Percentiles rank a stretch among this genome's conserved stretches.
phyloP scores from a whole-genome alignment of 2,329 filamentous ascomycete genomes.

The Ploettnerulaceae sp. region DNA sequence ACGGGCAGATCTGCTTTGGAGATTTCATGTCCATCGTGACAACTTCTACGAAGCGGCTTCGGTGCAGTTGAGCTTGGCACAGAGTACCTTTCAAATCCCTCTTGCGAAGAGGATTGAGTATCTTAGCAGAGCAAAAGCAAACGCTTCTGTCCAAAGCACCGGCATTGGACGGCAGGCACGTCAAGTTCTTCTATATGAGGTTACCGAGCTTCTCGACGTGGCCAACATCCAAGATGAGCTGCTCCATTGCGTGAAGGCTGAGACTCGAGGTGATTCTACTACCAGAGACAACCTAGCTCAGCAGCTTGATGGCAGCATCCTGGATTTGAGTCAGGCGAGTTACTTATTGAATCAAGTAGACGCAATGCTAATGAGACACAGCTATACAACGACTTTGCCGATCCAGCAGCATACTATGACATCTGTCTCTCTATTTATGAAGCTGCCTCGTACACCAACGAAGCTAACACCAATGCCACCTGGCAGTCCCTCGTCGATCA shows the following conservation, averaged over 20 bases:
- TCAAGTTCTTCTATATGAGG: slow-evolving; percentile 78
- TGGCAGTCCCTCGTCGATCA: slow-evolving; percentile 79
- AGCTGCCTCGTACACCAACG: slow-evolving; percentile 83
- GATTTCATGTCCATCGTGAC: slow-evolving; percentile 81
- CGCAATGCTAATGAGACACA: slow-evolving; percentile 36
- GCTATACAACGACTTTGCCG: slow-evolving; percentile 91
- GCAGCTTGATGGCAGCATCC: slow-evolving; percentile 72
- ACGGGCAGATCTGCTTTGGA: slow-evolving; percentile 88
- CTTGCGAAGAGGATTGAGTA: slow-evolving; percentile 85
- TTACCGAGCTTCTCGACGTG: slow-evolving; percentile 82
- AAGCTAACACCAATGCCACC: slow-evolving; percentile 75
- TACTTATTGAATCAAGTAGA: slow-evolving; percentile 13
- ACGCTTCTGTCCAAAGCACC: slow-evolving; percentile 77
- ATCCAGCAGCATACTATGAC: slow-evolving; percentile 89
- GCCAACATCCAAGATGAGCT: slow-evolving; percentile 94
- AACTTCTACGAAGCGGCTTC: slow-evolving; percentile 82
- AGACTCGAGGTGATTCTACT: slow-evolving; percentile 62
- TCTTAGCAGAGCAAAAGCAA: slow-evolving; percentile 84
- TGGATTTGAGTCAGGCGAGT: slow-evolving; percentile 70
- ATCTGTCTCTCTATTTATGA: slow-evolving; percentile 91
- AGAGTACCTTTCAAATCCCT: slow-evolving; percentile 73
- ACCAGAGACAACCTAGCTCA: slow-evolving; percentile 59
- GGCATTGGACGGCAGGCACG: slow-evolving; percentile 75
- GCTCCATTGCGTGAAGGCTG: slow-evolving; percentile 68
- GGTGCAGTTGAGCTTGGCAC: slow-evolving; percentile 78